Evolutionary conservation across 2,329 filamentous ascomycete species (phyloP).

Genomic region (Colletotrichum gloeosporioides): DNA sequence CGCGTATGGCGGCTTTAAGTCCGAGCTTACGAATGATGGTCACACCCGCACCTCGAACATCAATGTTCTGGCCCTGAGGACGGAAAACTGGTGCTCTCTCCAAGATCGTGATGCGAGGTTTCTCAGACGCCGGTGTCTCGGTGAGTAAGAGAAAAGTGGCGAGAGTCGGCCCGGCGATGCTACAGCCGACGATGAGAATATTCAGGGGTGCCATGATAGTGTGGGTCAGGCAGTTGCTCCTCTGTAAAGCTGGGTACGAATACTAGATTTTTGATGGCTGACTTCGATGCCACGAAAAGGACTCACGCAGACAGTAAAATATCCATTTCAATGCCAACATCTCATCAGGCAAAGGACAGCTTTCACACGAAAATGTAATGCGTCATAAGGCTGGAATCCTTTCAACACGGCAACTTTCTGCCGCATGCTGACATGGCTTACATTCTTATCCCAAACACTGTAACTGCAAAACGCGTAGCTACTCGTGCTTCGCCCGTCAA

Average conservation of each 20-base stretch:
- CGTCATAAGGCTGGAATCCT: not conserved
- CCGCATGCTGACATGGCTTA: not conserved
- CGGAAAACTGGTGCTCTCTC: conserved; percentile 37
- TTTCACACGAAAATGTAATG: not conserved
- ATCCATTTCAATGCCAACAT: not conserved
- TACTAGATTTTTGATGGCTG: not conserved
- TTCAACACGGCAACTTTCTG: not conserved
- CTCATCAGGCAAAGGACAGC: not conserved
- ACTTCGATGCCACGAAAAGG: not conserved
- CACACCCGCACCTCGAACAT: conserved; percentile 41
- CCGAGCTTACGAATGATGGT: conserved; percentile 43
- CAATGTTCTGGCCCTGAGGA: conserved; percentile 37
- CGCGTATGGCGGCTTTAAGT: conserved; percentile 39
- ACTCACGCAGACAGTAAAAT: not conserved
- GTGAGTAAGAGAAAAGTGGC: conserved; percentile 20
- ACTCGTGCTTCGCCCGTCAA: not conserved
- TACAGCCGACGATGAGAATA: conserved; percentile 36
- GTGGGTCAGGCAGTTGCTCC: not conserved
- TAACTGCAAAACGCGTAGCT: not conserved
- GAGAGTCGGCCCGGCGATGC: conserved; percentile 36
- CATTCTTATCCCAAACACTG: not conserved
- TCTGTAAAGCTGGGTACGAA: not conserved
- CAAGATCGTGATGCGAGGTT: conserved; percentile 39
- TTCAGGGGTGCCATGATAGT: conserved; percentile 16
- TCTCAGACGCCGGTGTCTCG: not conserved